These are phyloP conservation scores for Globisporangium polare DNA, from an alignment of 352 stramenopile genomes.

Conservation along the genomic window DNA sequence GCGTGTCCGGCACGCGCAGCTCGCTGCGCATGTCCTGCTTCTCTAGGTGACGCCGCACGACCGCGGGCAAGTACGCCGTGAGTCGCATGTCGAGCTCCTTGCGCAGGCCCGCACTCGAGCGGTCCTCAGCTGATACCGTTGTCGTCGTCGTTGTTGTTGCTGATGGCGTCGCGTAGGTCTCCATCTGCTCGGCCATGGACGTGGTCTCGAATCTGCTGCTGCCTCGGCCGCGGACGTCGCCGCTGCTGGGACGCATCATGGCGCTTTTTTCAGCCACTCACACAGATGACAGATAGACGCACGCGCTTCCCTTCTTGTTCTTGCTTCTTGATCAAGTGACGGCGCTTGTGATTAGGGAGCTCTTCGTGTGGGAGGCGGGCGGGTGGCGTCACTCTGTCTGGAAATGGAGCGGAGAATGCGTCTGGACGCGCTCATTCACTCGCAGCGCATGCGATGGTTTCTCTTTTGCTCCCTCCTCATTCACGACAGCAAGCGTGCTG, in stretches of 20 bases:
- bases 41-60: conserved; percentile 77
- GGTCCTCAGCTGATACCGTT: conserved; percentile 16
- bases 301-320: neutral
- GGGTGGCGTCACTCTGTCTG: neutral
- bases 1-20: conserved; percentile 58
- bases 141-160: too few species aligned
- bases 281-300: neutral
- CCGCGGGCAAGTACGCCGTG: conserved; percentile 74
- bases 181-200: neutral
- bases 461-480: neutral
- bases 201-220: neutral
- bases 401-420: neutral
- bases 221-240: neutral
- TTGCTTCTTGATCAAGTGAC: neutral
- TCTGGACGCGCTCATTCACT: neutral
- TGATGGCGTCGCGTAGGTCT: neutral
- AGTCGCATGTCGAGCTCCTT: conserved; percentile 84
- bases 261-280: neutral
- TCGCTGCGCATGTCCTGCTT: conserved; percentile 35
- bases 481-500: neutral
- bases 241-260: neutral
- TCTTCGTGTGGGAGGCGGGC: too few species aligned
- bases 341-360: neutral
- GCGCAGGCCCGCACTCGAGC: conserved; percentile 38
- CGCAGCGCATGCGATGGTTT: neutral